phyloP scores from a whole-genome alignment of 2,329 filamentous ascomycete species.

The Hirsutella rhossiliensis region DNA sequence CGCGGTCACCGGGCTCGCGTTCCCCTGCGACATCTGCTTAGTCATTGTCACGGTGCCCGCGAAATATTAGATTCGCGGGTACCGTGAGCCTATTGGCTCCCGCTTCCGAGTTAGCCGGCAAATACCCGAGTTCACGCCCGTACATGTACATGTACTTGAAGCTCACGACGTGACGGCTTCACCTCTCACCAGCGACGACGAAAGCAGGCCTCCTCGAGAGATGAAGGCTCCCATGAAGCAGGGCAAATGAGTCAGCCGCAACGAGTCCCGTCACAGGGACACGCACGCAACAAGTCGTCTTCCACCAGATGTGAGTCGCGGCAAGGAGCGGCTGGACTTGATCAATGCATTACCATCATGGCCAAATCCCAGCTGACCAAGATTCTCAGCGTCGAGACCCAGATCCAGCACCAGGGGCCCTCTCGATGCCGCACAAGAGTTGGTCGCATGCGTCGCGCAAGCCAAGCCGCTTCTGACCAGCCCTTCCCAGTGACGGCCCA shows the following conservation, averaged over 20 bases:
- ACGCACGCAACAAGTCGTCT: slow-evolving; percentile 4
- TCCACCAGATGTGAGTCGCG: slow-evolving; percentile 5
- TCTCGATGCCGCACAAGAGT: slow-evolving; percentile 5
- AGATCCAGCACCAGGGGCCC: slow-evolving; percentile 6
- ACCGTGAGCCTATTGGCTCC: too few relatives aligned
- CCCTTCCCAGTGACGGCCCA: slow-evolving; percentile 1
- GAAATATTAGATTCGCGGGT: too few relatives aligned
- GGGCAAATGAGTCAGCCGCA: slow-evolving; percentile 3
- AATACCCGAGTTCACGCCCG: too few relatives aligned
- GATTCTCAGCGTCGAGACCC: slow-evolving; percentile 6
- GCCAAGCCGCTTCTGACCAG: neutral
- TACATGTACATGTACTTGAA: too few relatives aligned
- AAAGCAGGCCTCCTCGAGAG: too few relatives aligned
- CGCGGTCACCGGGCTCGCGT: too few relatives aligned
- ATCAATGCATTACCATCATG: neutral
- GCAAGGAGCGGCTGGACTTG: neutral
- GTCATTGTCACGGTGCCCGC: too few relatives aligned
- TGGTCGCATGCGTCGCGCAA: neutral
- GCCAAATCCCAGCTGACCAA: neutral
- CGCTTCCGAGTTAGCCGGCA: too few relatives aligned
- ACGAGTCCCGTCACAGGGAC: slow-evolving; percentile 1
- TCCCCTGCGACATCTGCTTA: too few relatives aligned
- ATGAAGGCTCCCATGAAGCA: too few relatives aligned
- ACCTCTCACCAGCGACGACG: too few relatives aligned
- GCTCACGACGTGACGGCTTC: too few relatives aligned